phyloP scores from a whole-genome alignment of 768 basidiomycete species.

The Exsudoporus frostii region DNA sequence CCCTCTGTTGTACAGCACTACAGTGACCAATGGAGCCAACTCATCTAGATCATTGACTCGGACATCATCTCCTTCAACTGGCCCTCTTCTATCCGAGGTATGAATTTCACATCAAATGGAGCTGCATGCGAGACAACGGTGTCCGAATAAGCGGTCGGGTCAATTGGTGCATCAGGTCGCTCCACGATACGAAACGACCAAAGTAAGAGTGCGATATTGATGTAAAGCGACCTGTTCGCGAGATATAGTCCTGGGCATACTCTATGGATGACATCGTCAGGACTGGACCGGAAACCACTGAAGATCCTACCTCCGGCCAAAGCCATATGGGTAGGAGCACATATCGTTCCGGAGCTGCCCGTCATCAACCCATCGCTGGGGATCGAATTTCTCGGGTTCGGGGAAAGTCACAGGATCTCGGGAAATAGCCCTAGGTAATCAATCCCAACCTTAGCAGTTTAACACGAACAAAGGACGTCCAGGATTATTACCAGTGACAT shows the following conservation, averaged over 20 bases:
- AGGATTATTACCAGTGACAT: constrained; percentile 14
- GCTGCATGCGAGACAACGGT: constrained; percentile 52
- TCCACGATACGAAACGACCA: constrained; percentile 58
- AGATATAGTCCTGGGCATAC: constrained; percentile 62
- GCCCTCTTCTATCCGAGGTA: constrained; percentile 36
- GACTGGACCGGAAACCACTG: neutral
- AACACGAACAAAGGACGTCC: neutral
- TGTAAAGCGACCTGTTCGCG: constrained; percentile 48
- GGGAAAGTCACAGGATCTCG: constrained; percentile 24
- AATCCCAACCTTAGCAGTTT: neutral
- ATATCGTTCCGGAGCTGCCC: constrained; percentile 42
- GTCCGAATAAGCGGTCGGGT: constrained; percentile 53
- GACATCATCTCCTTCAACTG: constrained; percentile 11
- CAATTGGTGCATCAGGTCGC: constrained; percentile 50
- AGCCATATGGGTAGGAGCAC: constrained; percentile 47
- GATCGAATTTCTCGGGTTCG: constrained; percentile 47
- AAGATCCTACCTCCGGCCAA: constrained; percentile 37
- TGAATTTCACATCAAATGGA: constrained; percentile 55
- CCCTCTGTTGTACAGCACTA: neutral
- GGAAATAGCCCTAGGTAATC: constrained; percentile 18
- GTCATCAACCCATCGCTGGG: constrained; percentile 48
- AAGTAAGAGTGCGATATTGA: constrained; percentile 56
- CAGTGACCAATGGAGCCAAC: too few species aligned
- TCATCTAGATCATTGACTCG: neutral
- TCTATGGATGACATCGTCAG: constrained; percentile 23